phyloP scores from a whole-genome alignment of 345 rosid genomes.

The Isatis tinctoria region DNA sequence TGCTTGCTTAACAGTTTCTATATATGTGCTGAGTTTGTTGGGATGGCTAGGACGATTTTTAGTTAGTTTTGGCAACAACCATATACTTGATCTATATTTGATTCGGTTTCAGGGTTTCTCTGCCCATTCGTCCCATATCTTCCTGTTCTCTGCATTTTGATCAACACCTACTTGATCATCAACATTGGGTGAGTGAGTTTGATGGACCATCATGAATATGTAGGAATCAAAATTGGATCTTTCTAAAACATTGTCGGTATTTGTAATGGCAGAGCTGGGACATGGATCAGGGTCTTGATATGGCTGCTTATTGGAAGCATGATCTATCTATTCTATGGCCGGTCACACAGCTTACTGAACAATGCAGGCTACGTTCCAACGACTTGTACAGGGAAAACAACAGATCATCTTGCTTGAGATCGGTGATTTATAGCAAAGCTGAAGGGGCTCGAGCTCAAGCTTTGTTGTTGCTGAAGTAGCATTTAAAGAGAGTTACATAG shows the following conservation, averaged over 20 bases:
- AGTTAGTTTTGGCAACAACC: background rate
- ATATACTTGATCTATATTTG: background rate
- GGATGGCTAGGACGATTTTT: background rate
- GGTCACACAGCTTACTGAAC: slow-evolving; percentile 50
- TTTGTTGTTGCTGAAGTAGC: slow-evolving; percentile 19
- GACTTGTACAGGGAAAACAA: slow-evolving; percentile 35
- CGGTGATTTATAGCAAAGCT: background rate
- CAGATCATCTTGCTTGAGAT: slow-evolving; percentile 32
- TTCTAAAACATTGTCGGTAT: slow-evolving; percentile 11
- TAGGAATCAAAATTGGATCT: background rate
- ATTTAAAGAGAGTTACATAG: background rate
- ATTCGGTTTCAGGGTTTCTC: slow-evolving; percentile 44
- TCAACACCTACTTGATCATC: slow-evolving; percentile 52
- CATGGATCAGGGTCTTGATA: slow-evolving; percentile 64
- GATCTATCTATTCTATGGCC: slow-evolving; percentile 50
- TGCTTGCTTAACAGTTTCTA: background rate
- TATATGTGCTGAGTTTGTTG: background rate
- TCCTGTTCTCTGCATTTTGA: slow-evolving; percentile 54
- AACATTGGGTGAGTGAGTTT: slow-evolving; percentile 54
- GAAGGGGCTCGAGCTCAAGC: slow-evolving; percentile 12
- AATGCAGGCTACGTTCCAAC: slow-evolving; percentile 38
- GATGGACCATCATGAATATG: background rate
- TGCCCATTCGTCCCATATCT: slow-evolving; percentile 60
- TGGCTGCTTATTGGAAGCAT: slow-evolving; percentile 58
- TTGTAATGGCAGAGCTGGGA: slow-evolving; percentile 42